Evolutionary conservation across 768 basidiomycete genomes (phyloP).

Genomic region (Kwoniella sp.): DNA sequence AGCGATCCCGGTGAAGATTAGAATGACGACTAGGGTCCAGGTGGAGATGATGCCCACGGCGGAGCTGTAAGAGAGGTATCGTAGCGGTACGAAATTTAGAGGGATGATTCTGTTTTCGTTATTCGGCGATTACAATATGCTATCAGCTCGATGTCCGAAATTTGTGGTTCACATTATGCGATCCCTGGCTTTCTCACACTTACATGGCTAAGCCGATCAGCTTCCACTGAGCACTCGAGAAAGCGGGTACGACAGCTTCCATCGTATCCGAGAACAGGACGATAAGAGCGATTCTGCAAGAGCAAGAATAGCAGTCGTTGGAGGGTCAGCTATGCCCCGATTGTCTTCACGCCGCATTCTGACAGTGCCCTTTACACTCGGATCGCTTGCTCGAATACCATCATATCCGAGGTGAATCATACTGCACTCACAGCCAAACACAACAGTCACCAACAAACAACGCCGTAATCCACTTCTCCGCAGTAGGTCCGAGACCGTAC

Average conservation of each 20-base stretch:
- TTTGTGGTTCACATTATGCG: too few species aligned
- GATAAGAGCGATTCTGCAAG: constrained; percentile 42
- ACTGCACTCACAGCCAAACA: constrained; percentile 41
- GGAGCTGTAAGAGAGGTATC: constrained; percentile 51
- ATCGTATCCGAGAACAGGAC: constrained; percentile 48
- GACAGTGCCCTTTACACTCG: too few species aligned
- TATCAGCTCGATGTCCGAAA: too few species aligned
- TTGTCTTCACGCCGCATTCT: too few species aligned
- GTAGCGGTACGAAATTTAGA: constrained; percentile 49
- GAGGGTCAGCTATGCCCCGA: too few species aligned
- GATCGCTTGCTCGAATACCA: background rate
- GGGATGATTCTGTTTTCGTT: constrained; percentile 42
- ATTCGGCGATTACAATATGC: too few species aligned
- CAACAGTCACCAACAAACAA: constrained; percentile 43
- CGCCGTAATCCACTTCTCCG: constrained; percentile 35
- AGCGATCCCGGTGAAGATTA: constrained; percentile 48
- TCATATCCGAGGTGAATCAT: background rate
- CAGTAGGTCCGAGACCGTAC: constrained; percentile 40
- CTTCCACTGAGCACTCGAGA: constrained; percentile 47
- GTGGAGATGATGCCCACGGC: constrained; percentile 45
- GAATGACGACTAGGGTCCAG: constrained; percentile 45
- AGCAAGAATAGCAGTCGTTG: background rate
- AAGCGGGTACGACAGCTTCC: constrained; percentile 45
- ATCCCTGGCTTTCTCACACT: constrained; percentile 14
- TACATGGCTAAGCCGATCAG: constrained; percentile 38